Evolutionary conservation across 2,329 filamentous ascomycete species (phyloP).

Genomic region (Lecanicillium sp.): DNA sequence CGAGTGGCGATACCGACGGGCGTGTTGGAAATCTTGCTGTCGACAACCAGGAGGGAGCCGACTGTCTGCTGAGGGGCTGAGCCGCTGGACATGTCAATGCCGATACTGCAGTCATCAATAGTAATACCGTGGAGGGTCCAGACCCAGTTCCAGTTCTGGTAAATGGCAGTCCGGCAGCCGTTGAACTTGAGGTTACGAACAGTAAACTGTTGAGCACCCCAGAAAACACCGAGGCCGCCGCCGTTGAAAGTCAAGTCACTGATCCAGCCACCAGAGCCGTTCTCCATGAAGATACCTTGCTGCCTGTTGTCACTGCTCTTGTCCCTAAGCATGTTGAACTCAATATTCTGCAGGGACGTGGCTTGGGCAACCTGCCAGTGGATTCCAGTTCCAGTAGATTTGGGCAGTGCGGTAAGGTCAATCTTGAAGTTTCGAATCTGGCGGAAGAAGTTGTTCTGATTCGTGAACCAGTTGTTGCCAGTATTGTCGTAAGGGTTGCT

Average conservation of each 20-base stretch:
- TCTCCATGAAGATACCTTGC: constrained; percentile 77
- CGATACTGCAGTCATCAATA: constrained; percentile 68
- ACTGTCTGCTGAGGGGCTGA: constrained; percentile 60
- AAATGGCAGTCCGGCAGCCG: constrained; percentile 72
- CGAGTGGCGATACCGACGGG: constrained; percentile 62
- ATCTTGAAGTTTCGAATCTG: constrained; percentile 76
- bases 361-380: constrained; percentile 85
- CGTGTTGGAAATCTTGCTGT: constrained; percentile 72
- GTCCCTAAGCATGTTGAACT: constrained; percentile 69
- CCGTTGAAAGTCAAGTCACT: constrained; percentile 77
- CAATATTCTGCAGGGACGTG: constrained; percentile 71
- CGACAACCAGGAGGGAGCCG: constrained; percentile 75
- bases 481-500: constrained; percentile 69
- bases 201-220: constrained; percentile 84
- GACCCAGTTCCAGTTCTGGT: constrained; percentile 88
- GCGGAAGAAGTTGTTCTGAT: constrained; percentile 79
- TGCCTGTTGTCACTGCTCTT: constrained; percentile 57
- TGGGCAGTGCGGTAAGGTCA: constrained; percentile 60
- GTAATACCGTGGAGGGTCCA: constrained; percentile 71
- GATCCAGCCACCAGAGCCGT: constrained; percentile 79
- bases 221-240: constrained; percentile 67
- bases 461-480: constrained; percentile 68
- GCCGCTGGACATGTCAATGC: constrained; percentile 68
- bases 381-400: constrained; percentile 57
- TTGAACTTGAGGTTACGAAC: constrained; percentile 77